Percentiles rank a stretch among this genome's conserved stretches.
These are phyloP conservation scores for Yamadazyma taylorii DNA, from an alignment of 1,139 yeast species.

Conservation along the genomic window DNA sequence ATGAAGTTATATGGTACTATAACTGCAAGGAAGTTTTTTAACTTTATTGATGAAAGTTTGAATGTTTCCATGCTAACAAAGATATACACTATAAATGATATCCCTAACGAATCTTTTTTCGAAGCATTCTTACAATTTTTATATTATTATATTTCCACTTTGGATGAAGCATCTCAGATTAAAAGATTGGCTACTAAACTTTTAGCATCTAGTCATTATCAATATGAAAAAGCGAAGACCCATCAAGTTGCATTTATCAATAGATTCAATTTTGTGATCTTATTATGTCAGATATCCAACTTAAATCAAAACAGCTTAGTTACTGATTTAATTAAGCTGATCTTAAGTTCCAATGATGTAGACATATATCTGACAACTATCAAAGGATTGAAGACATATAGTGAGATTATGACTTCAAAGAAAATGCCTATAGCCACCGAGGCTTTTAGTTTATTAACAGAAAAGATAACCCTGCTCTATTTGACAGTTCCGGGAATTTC, in stretches of 20 bases:
- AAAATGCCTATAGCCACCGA: constrained; percentile 21
- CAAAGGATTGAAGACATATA: constrained; percentile 23
- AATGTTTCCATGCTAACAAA: constrained; percentile 26
- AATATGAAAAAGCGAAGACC: constrained; percentile 25
- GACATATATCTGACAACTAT: constrained; percentile 27
- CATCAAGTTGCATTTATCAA: constrained; percentile 37
- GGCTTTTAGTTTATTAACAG: constrained; percentile 19
- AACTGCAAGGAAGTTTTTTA: constrained; percentile 36
- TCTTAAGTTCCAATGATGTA: constrained; percentile 25
- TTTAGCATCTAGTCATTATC: constrained; percentile 38
- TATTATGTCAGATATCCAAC: constrained; percentile 35
- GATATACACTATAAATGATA: constrained; percentile 29
- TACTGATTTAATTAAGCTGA: constrained; percentile 25
- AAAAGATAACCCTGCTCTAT: constrained; percentile 14
- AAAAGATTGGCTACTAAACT: constrained; percentile 39
- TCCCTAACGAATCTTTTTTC: constrained; percentile 36
- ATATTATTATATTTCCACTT: constrained; percentile 33
- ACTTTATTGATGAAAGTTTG: constrained; percentile 36
- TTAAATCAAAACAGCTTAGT: constrained; percentile 35
- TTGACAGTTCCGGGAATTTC: constrained; percentile 18
- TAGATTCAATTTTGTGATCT: constrained; percentile 36
- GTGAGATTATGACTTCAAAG: constrained; percentile 21
- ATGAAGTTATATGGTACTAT: constrained; percentile 30
- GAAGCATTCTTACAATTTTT: constrained; percentile 40
- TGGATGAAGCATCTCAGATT: constrained; percentile 25